Percentiles rank a stretch among this genome's conserved stretches.
Conservation (phyloP, 2,329 filamentous ascomycete species). For the Sclerotinia trifoliorum region DNA sequence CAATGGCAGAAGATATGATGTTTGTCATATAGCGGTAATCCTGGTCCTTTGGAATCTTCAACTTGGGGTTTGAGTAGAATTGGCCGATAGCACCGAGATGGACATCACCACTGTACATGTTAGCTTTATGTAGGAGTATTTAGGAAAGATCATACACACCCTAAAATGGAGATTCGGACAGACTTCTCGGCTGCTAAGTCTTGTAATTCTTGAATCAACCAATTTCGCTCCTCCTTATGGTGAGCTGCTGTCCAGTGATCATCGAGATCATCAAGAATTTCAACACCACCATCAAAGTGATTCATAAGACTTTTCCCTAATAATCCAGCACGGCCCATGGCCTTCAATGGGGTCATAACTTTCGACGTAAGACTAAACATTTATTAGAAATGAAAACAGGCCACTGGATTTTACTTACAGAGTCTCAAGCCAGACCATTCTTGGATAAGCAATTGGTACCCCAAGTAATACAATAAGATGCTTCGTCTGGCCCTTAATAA, state of each 20-base stretch:
- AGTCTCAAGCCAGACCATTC: constrained; percentile 71
- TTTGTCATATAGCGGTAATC: constrained; percentile 98
- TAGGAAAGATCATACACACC: constrained; percentile 44
- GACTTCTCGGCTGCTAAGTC: constrained; percentile 92
- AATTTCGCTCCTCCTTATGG: constrained; percentile 85
- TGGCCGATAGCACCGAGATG: constrained; percentile 90
- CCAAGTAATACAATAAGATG: constrained; percentile 87
- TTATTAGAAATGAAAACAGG: constrained; percentile 32
- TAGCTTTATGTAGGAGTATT: constrained; percentile 23
- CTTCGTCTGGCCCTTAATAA: constrained; percentile 79
- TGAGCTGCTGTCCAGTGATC: constrained; percentile 98
- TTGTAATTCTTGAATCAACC: constrained; percentile 86
- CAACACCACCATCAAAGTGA: constrained; percentile 86
- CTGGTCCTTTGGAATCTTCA: constrained; percentile 76
- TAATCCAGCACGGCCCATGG: constrained; percentile 76
- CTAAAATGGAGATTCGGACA: constrained; percentile 84
- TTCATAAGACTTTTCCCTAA: constrained; percentile 77
- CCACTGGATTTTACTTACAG: constrained; percentile 50
- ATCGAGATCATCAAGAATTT: constrained; percentile 87
- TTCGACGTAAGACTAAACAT: constrained; percentile 70
- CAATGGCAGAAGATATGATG: constrained; percentile 89
- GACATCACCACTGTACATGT: constrained; percentile 73
- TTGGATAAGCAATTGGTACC: constrained; percentile 78
- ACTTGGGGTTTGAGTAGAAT: constrained; percentile 88
- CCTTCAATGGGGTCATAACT: constrained; percentile 85